These are phyloP conservation scores for Acanthamoeba divionensis DNA, from an alignment of 208 protist species.

Conservation along the genomic window DNA sequence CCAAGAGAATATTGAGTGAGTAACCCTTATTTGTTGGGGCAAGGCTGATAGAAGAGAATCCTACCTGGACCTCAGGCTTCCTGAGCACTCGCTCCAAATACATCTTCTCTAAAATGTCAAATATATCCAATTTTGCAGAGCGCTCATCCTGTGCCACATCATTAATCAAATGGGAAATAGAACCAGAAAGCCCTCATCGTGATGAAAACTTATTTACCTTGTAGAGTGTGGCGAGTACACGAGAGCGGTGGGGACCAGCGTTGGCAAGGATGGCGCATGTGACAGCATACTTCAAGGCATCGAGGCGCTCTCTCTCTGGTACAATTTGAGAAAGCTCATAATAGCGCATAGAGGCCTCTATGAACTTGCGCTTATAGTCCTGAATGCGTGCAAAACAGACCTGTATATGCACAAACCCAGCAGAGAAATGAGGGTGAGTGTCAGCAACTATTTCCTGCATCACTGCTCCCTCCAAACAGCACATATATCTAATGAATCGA, in stretches of 20 bases:
- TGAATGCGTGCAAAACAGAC: constrained; percentile 82
- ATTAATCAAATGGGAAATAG: constrained; percentile 61
- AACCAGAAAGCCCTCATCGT: neutral
- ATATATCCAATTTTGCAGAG: constrained; percentile 72
- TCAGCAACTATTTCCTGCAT: neutral
- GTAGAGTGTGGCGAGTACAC: constrained; percentile 84
- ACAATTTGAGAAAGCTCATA: constrained; percentile 84
- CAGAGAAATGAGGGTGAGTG: neutral
- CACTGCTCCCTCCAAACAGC: neutral
- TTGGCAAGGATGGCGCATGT: constrained; percentile 88
- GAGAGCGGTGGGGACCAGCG: constrained; percentile 85
- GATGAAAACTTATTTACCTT: constrained; percentile 52
- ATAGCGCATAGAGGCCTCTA: constrained; percentile 86
- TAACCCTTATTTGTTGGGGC: neutral
- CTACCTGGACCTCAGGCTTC: constrained; percentile 50
- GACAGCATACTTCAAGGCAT: constrained; percentile 78
- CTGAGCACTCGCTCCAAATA: constrained; percentile 75
- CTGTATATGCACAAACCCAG: constrained; percentile 63
- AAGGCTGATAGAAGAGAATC: neutral
- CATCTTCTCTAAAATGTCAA: constrained; percentile 84
- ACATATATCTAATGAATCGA: too few relatives aligned
- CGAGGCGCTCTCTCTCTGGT: constrained; percentile 61
- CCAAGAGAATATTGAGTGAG: neutral
- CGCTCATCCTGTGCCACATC: too few relatives aligned
- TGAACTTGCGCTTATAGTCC: constrained; percentile 85